Percentiles rank a stretch among this genome's conserved stretches.
phyloP scores from a whole-genome alignment of 352 stramenopile genomes.

The Halophytophthora batemanensis region DNA sequence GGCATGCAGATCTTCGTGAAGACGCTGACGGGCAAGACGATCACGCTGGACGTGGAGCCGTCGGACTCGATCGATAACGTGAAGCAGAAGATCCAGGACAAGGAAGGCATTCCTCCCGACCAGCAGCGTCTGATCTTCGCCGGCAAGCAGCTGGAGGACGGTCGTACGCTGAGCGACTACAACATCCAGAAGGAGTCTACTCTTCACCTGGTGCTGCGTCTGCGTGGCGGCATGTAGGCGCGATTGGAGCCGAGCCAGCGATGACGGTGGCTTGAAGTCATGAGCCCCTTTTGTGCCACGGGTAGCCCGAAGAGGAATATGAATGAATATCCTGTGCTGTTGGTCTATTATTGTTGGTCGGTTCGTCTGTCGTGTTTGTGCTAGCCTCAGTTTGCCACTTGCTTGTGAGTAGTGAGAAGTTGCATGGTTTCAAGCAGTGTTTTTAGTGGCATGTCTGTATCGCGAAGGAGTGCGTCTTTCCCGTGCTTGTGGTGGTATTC shows the following conservation, averaged over 20 bases:
- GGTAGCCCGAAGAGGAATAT: constrained; percentile 26
- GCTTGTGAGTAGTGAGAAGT: no score
- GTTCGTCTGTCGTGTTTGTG: no score
- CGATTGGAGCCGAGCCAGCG: constrained; percentile 39
- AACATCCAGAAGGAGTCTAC: constrained; percentile 95
- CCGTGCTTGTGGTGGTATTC: no score
- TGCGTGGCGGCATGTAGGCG: constrained; percentile 49
- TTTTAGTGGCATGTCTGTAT: no score
- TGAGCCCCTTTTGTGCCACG: constrained; percentile 21
- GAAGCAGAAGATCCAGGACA: constrained; percentile 94
- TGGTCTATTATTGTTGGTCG: background rate
- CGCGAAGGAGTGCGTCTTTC: no score
- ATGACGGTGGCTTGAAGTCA: background rate
- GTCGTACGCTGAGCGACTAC: constrained; percentile 93
- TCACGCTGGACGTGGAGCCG: constrained; percentile 29
- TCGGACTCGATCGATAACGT: constrained; percentile 45
- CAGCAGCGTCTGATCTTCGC: constrained; percentile 96
- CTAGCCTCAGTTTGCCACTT: no score
- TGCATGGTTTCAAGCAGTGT: no score
- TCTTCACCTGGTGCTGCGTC: constrained; percentile 88
- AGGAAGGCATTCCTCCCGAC: constrained; percentile 92
- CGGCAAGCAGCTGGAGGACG: constrained; percentile 94
- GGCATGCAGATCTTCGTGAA: constrained; percentile 89
- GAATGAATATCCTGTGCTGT: constrained; percentile 14
- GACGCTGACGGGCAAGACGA: constrained; percentile 81